Conservation (phyloP, 805 yeast genomes). For the Saccharomycopsis lassenensis region DNA sequence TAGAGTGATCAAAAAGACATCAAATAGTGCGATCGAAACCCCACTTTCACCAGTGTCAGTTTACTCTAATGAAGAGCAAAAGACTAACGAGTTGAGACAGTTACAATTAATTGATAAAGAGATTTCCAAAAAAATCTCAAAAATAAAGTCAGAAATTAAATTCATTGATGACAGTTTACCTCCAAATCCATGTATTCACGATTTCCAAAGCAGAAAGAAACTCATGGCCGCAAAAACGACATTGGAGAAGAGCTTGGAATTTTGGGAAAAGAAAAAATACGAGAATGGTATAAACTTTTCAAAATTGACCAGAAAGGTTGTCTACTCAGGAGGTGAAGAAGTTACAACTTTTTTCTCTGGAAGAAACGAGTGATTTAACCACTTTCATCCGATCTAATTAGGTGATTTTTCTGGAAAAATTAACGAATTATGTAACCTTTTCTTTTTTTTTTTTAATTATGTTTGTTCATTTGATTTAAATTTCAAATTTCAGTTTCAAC, state of each 20-base stretch:
- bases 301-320: slow-evolving; percentile 16
- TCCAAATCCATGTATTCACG: slow-evolving; percentile 18
- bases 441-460: not conserved
- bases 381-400: too few species aligned
- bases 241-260: slow-evolving; percentile 16
- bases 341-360: slow-evolving; percentile 19
- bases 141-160: slow-evolving; percentile 15
- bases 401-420: not conserved
- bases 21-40: not conserved
- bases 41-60: slow-evolving; percentile 4
- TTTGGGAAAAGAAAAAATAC: slow-evolving; percentile 19
- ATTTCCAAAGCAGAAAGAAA: slow-evolving; percentile 16
- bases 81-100: slow-evolving; percentile 13
- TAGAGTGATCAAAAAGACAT: slow-evolving; percentile 9
- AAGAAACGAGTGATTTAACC: slow-evolving; percentile 13
- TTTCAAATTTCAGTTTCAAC: too few species aligned
- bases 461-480: not conserved
- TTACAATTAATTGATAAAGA: slow-evolving; percentile 16
- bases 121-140: slow-evolving; percentile 16
- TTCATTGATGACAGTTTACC: slow-evolving; percentile 17
- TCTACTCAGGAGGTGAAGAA: slow-evolving; percentile 18
- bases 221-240: slow-evolving; percentile 14
- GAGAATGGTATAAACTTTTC: slow-evolving; percentile 18
- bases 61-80: not conserved
- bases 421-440: not conserved